phyloP scores from a whole-genome alignment of 768 basidiomycete genomes.

The Rubroboletus pulcherrimus region DNA sequence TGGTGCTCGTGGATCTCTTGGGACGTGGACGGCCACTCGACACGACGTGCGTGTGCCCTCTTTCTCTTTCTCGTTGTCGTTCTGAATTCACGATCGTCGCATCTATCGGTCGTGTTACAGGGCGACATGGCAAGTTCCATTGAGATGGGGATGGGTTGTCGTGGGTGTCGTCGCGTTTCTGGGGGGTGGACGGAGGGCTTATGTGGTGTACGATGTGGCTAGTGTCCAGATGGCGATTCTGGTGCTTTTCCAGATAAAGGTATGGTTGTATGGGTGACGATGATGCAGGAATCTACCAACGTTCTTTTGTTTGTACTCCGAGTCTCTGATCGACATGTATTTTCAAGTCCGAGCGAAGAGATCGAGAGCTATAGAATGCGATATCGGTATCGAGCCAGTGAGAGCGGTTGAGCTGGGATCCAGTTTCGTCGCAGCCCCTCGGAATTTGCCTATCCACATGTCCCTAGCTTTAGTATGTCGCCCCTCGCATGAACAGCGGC shows the following conservation, averaged over 20 bases:
- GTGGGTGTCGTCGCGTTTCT: constrained; percentile 55
- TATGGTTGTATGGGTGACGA: constrained; percentile 5
- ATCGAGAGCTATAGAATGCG: too few relatives aligned
- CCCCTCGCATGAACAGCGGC: too few relatives aligned
- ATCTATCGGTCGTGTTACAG: constrained; percentile 2
- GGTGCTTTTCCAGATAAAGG: constrained; percentile 1
- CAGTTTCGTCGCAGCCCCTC: too few relatives aligned
- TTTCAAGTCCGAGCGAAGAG: too few relatives aligned
- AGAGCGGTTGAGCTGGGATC: too few relatives aligned
- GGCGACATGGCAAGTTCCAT: constrained; percentile 17
- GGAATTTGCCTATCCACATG: too few relatives aligned
- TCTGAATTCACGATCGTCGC: background rate
- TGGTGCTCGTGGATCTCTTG: constrained; percentile 59
- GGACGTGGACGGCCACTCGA: constrained; percentile 47
- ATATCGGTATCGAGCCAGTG: too few relatives aligned
- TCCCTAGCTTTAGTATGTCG: too few relatives aligned
- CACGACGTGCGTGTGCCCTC: constrained; percentile 34
- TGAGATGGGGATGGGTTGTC: constrained; percentile 51
- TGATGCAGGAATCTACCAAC: background rate
- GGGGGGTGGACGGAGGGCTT: constrained; percentile 64
- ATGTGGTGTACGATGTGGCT: constrained; percentile 61
- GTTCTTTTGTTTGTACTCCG: background rate
- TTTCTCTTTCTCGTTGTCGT: background rate
- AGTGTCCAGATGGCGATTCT: constrained; percentile 33
- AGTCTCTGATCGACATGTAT: background rate